Conservation (phyloP, 164 flowering plant species). For the Cinnamomum chago region DNA sequence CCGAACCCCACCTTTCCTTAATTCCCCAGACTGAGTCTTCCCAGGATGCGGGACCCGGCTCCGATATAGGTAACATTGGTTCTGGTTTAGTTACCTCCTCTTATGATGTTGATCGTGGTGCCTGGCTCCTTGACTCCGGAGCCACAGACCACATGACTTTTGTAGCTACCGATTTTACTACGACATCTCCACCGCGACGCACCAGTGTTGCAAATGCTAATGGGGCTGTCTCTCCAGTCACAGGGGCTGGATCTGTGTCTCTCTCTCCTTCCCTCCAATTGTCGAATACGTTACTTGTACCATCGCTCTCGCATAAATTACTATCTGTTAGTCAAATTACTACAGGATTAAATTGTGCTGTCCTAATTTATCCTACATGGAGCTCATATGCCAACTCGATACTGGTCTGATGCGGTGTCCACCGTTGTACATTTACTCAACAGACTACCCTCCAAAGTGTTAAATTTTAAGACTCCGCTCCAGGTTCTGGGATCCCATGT, state of each 20-base stretch:
- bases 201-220: background rate
- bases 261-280: constrained; percentile 2
- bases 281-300: background rate
- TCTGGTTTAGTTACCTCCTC: background rate
- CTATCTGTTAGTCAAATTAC: no score
- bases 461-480: background rate
- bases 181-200: background rate
- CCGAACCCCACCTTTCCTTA: background rate
- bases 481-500: background rate
- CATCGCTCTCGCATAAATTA: no score
- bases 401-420: constrained; percentile 2
- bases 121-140: background rate
- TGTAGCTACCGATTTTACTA: no score
- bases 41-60: background rate
- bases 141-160: background rate
- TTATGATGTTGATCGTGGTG: background rate
- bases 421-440: background rate
- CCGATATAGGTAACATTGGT: background rate
- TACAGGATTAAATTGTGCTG: no score
- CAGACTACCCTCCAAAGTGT: background rate
- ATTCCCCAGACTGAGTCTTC: no score
- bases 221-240: background rate
- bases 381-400: background rate
- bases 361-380: no score
- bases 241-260: background rate